Conservation (phyloP, 2,329 filamentous ascomycete species). For the Fusarium tuaranense region DNA sequence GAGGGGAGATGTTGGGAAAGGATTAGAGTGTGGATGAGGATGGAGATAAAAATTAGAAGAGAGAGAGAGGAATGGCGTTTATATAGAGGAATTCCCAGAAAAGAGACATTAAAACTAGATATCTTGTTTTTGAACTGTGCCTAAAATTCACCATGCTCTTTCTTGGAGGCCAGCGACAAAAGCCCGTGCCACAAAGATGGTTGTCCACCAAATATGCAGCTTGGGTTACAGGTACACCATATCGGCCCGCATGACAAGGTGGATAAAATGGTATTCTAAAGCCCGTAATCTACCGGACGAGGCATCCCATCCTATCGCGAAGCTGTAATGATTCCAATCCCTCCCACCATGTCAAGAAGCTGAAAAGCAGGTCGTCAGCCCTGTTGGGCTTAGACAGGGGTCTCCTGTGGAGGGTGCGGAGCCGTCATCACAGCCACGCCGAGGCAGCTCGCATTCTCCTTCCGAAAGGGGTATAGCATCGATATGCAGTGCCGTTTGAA, state of each 20-base stretch:
- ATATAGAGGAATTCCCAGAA: not conserved
- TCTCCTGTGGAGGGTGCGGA: not conserved
- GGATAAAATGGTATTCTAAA: not conserved
- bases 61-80: not conserved
- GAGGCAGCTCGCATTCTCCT: slow-evolving; percentile 5
- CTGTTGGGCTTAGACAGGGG: not conserved
- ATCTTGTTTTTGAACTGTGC: not conserved
- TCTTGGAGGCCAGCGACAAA: not conserved
- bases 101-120: not conserved
- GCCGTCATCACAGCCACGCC: not conserved
- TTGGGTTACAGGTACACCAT: not conserved
- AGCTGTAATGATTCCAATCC: not conserved
- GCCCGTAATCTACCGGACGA: not conserved
- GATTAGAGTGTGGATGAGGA: not conserved
- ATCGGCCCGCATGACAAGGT: not conserved
- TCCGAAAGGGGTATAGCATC: not conserved
- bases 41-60: not conserved
- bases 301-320: not conserved
- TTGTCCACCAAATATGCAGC: not conserved
- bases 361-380: not conserved
- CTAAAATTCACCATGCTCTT: not conserved
- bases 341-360: not conserved
- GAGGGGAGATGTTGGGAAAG: too few relatives aligned
- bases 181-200: not conserved
- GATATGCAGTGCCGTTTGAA: not conserved